Base-by-base conservation (phyloP, 2,329 filamentous ascomycete species). In the Scleromitrula shiraiana region DNA sequence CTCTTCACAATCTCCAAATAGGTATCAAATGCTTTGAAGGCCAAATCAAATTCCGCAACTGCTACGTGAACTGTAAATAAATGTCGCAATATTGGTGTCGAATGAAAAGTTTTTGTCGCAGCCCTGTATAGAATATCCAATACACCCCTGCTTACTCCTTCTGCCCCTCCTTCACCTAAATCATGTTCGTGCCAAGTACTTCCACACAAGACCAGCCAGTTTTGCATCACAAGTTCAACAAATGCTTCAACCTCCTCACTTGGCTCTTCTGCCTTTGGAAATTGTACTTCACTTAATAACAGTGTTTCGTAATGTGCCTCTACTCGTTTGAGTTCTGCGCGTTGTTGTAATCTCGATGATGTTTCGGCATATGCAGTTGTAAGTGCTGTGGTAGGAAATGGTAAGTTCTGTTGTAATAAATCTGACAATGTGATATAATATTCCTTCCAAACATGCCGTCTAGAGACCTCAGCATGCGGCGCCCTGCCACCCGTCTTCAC, bases 71-170 rank as follows among this genome's bases (percentile, higher is more conserved):
- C 84, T 9, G 81, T 83, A 63, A 97, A 97, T 0, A 98, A 74
- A 59, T 90, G 80, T 50, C 91, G 78, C 24, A 98, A 70, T 53
- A 97, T 86, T 8, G 88, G 73, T 1, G 91, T 95, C 1, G 93
- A 98, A 67, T 98, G 93, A 62, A 93, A 98, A 0, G 90, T 95
- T 66, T 93, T 95, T 8, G 85, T 88, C 7, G 91, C 88, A 19
- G 90, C 88, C 32, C 85, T 84, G 66, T 97, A 98, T 6, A 98
- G 74, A 23, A 89, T 86, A 65, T 93, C 90, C 33, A 98, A 76
- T 26, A 94, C 81, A 42, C 82, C 82, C 46, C 84, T 80, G 53
- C 85, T 85, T 15, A 91, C 70, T 19, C 76, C 79, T 60, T 83
- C 80, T 58, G 88, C 85, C 7, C 89, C 90, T 5, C 86, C 88